Evolutionary conservation across 148 eudicot genomes (phyloP).

Genomic region (Linanthus parryae): DNA sequence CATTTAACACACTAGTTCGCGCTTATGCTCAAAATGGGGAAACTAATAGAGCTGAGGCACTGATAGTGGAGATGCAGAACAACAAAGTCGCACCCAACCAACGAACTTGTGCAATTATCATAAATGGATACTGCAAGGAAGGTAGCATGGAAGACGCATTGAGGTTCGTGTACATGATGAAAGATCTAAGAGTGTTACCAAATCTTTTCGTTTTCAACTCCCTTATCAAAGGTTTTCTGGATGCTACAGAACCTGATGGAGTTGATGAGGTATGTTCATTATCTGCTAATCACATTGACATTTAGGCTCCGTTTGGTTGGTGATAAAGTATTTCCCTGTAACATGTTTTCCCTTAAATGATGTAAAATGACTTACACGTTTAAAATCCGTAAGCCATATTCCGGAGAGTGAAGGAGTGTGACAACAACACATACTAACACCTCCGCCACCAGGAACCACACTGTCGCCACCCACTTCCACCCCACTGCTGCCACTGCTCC

Average conservation of each 20-base stretch:
- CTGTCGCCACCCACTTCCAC: no score
- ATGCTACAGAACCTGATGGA: slow-evolving; percentile 55
- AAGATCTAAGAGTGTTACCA: slow-evolving; percentile 59
- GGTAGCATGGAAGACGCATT: slow-evolving; percentile 76
- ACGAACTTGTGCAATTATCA: slow-evolving; percentile 83
- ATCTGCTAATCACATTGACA: neutral
- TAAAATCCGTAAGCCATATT: no score
- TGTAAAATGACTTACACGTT: no score
- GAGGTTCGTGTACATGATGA: slow-evolving; percentile 78
- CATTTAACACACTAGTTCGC: slow-evolving; percentile 70
- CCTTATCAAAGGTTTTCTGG: slow-evolving; percentile 81
- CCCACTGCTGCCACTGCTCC: no score
- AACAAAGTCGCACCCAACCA: slow-evolving; percentile 58
- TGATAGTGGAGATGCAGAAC: slow-evolving; percentile 68
- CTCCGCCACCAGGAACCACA: no score
- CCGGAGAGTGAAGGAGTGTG: no score
- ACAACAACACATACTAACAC: no score
- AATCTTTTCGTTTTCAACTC: slow-evolving; percentile 78
- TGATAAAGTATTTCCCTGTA: no score
- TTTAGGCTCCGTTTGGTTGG: no score
- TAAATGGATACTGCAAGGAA: slow-evolving; percentile 79
- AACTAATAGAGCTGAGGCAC: slow-evolving; percentile 66
- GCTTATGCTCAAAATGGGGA: slow-evolving; percentile 68
- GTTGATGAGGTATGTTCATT: slow-evolving; percentile 70
- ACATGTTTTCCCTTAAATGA: no score